These are phyloP conservation scores for Millerago galiae DNA, from an alignment of 805 yeast genomes.

Conservation along the genomic window DNA sequence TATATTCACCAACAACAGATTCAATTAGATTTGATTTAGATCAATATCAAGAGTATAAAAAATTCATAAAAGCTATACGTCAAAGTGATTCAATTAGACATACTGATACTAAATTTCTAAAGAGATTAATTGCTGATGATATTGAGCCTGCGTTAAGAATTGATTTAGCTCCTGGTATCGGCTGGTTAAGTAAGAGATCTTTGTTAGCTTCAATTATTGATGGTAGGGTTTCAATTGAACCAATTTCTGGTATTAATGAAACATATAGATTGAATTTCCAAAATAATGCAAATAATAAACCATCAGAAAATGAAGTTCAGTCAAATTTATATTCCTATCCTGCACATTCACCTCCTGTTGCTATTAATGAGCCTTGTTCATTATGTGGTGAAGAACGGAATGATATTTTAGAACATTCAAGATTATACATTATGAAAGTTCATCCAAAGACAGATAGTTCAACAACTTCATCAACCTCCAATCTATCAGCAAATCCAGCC, in stretches of 20 bases:
- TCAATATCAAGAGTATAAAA: slow-evolving; percentile 31
- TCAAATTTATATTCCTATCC: slow-evolving; percentile 38
- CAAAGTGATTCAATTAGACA: slow-evolving; percentile 30
- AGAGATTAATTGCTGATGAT: slow-evolving; percentile 65
- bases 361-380: slow-evolving; percentile 68
- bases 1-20: slow-evolving; percentile 36
- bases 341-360: slow-evolving; percentile 57
- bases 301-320: slow-evolving; percentile 20
- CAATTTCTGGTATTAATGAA: slow-evolving; percentile 78
- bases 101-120: slow-evolving; percentile 47
- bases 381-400: slow-evolving; percentile 77
- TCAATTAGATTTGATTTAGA: slow-evolving; percentile 37
- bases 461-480: slow-evolving; percentile 9
- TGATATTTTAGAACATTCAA: slow-evolving; percentile 67
- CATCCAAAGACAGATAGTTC: slow-evolving; percentile 20
- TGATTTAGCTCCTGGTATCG: slow-evolving; percentile 56
- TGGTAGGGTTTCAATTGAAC: slow-evolving; percentile 78
- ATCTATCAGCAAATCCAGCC: slow-evolving; percentile 22
- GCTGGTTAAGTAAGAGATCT: slow-evolving; percentile 55
- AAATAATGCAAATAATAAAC: slow-evolving; percentile 7
- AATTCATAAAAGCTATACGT: slow-evolving; percentile 31
- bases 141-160: slow-evolving; percentile 66
- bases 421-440: slow-evolving; percentile 63
- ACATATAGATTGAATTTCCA: slow-evolving; percentile 42
- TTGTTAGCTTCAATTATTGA: slow-evolving; percentile 67